Evolutionary conservation across 208 protist genomes (phyloP), one percentile per base, ranked within the genome.

Genomic region (Crithidia acanthocephali): DNA sequence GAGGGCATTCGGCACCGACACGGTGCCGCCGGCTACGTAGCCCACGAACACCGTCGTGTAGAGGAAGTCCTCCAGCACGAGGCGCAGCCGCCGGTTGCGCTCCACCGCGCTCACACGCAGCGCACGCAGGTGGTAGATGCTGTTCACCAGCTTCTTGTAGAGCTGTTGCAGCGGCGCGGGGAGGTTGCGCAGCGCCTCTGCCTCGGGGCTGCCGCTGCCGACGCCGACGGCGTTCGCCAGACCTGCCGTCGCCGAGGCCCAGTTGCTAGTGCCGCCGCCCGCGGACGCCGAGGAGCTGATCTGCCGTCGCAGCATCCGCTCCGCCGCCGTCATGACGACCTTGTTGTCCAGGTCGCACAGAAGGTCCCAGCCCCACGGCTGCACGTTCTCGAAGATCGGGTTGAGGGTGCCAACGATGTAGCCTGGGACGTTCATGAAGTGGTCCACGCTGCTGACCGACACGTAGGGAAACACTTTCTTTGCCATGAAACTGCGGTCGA

Each of bases 331-430:
- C n/a, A 79, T 28, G 44, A 94, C 75, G 16, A 64, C 74, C 9
- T 71, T 74, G 28, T 76, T 73, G 63, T 94, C 89, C 3, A 95
- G 61, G 64, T 95, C 87, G 70, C 83, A 90, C 28, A 95, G 53
- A 22, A 92, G 53, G 74, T 93, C 85, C 87, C 90, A 95, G 32
- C 66, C 52, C 80, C 84, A 92, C 28, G 72, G 66, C 4, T 75
- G 69, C 10, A 81, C 76, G 35, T 84, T 90, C 35, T 86, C 80
- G 65, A 95, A 95, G 37, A 95, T 91, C 50, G 90, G 90, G 61
- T 95, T 95, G 57, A 95, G 62, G 40, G 90, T 92, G 22, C 90
- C 90, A 3, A 92, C 75, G 40, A 95, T 74, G 80, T 93, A 95
- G 35, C 90, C 87, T 4, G 87, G 80, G 9, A 95, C 80, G 65